Percentiles rank a stretch among this genome's conserved stretches.
Conservation (phyloP, 805 yeast species). For the Lachancea waltii region DNA sequence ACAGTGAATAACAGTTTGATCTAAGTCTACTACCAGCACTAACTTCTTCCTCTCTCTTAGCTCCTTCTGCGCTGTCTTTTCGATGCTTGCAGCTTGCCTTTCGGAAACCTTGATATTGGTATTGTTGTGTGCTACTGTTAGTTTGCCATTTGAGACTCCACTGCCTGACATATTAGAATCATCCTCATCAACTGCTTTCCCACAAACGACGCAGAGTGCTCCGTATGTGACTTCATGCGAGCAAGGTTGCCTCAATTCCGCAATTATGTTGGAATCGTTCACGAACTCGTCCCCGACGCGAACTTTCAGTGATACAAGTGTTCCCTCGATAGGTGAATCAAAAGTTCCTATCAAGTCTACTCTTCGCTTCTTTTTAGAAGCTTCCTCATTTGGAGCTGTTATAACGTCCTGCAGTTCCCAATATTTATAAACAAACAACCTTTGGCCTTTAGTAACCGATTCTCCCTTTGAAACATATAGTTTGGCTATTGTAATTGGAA, state of each 20-base stretch:
- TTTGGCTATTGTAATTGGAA: conserved; percentile 36
- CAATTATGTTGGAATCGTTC: conserved; percentile 41
- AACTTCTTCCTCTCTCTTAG: conserved; percentile 59
- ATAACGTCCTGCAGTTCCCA: conserved; percentile 38
- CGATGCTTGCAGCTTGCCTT: conserved; percentile 82
- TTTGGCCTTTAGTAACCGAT: conserved; percentile 33
- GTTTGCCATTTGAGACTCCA: conserved; percentile 15
- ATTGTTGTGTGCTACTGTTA: conserved; percentile 83
- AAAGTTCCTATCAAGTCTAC: conserved; percentile 69
- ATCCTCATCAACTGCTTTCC: conserved; percentile 65
- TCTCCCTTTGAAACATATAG: conserved; percentile 30
- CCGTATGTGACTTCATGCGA: conserved; percentile 90
- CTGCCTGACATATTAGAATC: conserved; percentile 70
- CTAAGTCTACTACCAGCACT: conserved; percentile 90
- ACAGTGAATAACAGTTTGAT: conserved; percentile 96
- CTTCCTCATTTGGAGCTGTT: conserved; percentile 20
- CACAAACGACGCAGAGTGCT: conserved; percentile 91
- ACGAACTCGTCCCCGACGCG: conserved; percentile 53
- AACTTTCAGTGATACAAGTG: conserved; percentile 45
- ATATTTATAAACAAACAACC: conserved; percentile 39
- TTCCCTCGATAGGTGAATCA: conserved; percentile 80
- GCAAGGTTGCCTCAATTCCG: conserved; percentile 71
- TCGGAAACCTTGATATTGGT: conserved; percentile 76
- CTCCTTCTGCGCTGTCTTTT: conserved; percentile 54
- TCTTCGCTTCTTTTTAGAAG: conserved; percentile 25